Evolutionary conservation across 805 yeast species (phyloP), one percentile per base, ranked within the genome.

Genomic region (Maudiozyma pseudohumilis): DNA sequence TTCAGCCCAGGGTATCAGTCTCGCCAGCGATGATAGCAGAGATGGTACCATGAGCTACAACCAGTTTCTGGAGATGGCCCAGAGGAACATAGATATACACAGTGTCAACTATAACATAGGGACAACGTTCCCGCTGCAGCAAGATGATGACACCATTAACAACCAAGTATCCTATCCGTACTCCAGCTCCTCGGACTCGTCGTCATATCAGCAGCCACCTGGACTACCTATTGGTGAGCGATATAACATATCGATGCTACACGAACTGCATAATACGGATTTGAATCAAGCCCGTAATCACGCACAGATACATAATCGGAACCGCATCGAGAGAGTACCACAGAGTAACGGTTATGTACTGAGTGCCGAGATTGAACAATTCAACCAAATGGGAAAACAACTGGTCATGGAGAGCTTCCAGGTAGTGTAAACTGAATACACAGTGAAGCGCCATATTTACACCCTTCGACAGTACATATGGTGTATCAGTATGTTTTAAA

Each of bases 301-400:
- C n/a, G n/a, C n/a, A n/a, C n/a, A n/a, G n/a, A n/a, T n/a, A n/a
- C n/a, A n/a, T 17, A 10, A 17, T 29, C 32, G 19, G 13, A 7
- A 9, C 15, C 30, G 18, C 11, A 15, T 15, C 30, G 17, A 28
- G 12, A 29, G 13, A 11, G 13, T 17, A 18, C 32, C 20, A 10
- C 18, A 38, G 15, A 36, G 42, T 27, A 40, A 42, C 12, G 46
- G 44, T 11, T 48, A 50, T 34, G 44, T 52, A n/a, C 31, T 45
- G 22, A 36, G 36, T 3, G 35, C 45, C 4, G 59, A 53, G 30
- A 32, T 52, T 18, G 49, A 48, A 27, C 44, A 46, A 17, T 53
- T 50, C 38, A 47, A 52, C 36, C 36, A 43, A 26, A 35, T 43
- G 37, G 53, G 52, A 27, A 43, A 36, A 24, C 40, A 33, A 22